These are phyloP conservation scores for Cyberlindnera mycetangii DNA, from an alignment of 805 yeast species.

Conservation along the genomic window DNA sequence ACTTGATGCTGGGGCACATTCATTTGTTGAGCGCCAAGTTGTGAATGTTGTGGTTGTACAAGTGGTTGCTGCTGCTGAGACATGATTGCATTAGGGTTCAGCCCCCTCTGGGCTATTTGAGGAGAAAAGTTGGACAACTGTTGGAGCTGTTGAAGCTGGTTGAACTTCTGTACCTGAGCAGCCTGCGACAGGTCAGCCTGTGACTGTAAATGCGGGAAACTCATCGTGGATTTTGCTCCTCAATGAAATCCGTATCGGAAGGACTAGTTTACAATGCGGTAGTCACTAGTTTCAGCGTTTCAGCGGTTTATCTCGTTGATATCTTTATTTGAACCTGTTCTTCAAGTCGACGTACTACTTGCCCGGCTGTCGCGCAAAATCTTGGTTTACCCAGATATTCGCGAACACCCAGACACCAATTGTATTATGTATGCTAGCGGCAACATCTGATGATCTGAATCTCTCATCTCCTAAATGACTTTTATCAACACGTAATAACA, in stretches of 20 bases:
- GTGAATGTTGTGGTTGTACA: slow-evolving; percentile 22
- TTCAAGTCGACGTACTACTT: no score
- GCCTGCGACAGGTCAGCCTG: slow-evolving; percentile 20
- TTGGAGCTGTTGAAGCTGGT: slow-evolving; percentile 21
- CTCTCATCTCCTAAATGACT: no score
- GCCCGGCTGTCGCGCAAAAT: background rate
- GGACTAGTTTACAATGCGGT: no score
- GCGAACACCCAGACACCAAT: background rate
- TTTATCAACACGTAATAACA: no score
- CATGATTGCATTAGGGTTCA: slow-evolving; percentile 13
- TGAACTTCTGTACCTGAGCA: slow-evolving; percentile 18
- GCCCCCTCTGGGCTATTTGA: slow-evolving; percentile 17
- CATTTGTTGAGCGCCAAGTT: slow-evolving; percentile 13
- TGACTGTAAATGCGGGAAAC: slow-evolving; percentile 21
- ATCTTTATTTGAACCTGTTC: background rate
- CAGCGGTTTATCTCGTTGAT: no score
- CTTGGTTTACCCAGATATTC: background rate
- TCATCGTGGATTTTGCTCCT: slow-evolving; percentile 12
- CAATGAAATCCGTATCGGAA: no score
- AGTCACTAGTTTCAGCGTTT: no score
- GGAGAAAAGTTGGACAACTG: slow-evolving; percentile 20
- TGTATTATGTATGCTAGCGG: no score
- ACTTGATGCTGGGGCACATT: slow-evolving; percentile 7
- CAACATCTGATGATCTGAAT: no score
- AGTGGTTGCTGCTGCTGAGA: slow-evolving; percentile 17